phyloP scores from a whole-genome alignment of 495 filamentous ascomycete genomes.

The Hypomontagnella monticulosa region DNA sequence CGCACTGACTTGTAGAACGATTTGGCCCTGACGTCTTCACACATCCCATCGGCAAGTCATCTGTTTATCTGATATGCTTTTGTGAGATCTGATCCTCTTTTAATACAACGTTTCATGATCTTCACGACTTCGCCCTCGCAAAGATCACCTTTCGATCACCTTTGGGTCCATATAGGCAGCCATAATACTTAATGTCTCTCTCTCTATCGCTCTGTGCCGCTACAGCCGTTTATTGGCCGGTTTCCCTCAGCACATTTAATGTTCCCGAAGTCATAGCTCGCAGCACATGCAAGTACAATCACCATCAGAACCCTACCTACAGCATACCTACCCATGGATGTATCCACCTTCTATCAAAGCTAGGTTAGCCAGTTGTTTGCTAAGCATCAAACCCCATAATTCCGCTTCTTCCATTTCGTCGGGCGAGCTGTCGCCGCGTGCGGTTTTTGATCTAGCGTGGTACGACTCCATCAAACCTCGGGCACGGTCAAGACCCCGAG shows the following conservation, averaged over 20 bases:
- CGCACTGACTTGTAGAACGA: constrained; percentile 4
- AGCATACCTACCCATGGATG: background rate
- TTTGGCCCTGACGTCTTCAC: constrained; percentile 26
- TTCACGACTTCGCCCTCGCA: constrained; percentile 35
- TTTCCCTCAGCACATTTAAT: constrained; percentile 7
- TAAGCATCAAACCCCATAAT: constrained; percentile 16
- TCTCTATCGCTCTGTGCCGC: background rate
- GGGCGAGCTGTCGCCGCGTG: constrained; percentile 16
- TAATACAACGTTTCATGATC: constrained; percentile 47
- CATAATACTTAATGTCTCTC: constrained; percentile 8
- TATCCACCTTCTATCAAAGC: background rate
- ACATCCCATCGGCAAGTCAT: constrained; percentile 32
- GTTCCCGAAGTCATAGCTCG: constrained; percentile 1
- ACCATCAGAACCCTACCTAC: constrained; percentile 1
- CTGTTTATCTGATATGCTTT: constrained; percentile 34
- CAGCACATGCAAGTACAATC: background rate
- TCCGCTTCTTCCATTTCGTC: constrained; percentile 26
- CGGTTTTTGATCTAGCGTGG: constrained; percentile 11
- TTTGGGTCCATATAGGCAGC: constrained; percentile 7
- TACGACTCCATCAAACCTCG: constrained; percentile 19
- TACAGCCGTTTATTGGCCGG: constrained; percentile 16
- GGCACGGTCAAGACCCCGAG: constrained; percentile 21
- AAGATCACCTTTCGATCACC: constrained; percentile 15
- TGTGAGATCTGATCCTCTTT: constrained; percentile 37
- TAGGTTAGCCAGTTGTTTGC: constrained; percentile 13